These are phyloP conservation scores for Phytophthora cryptogea DNA, from an alignment of 352 stramenopile genomes.

Conservation along the genomic window DNA sequence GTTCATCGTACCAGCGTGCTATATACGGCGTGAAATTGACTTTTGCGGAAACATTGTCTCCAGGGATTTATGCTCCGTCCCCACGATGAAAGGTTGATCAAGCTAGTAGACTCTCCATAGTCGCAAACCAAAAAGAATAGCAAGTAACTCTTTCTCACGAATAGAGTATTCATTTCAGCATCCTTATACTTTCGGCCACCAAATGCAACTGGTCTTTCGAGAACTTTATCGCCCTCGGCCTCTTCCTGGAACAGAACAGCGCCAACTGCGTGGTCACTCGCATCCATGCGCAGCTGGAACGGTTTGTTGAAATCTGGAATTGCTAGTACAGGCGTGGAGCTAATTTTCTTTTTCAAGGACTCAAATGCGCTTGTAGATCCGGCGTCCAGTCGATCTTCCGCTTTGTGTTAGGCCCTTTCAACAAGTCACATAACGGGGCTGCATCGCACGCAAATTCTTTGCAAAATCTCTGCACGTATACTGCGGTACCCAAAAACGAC, in stretches of 20 bases:
- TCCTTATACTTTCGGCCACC: neutral
- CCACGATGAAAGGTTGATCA: constrained; percentile 6
- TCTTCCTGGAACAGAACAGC: constrained; percentile 9
- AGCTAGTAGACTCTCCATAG: constrained; percentile 8
- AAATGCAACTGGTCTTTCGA: constrained; percentile 16
- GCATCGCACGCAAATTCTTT: too few species aligned
- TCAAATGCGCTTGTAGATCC: neutral
- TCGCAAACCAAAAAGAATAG: too few species aligned
- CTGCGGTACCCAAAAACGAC: neutral
- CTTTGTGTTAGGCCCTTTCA: too few species aligned
- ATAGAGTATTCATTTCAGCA: too few species aligned
- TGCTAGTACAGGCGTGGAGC: constrained; percentile 2
- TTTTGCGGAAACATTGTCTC: constrained; percentile 20
- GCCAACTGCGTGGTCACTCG: constrained; percentile 5
- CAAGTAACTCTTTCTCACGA: too few species aligned
- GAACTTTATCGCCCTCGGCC: neutral
- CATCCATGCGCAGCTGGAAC: constrained; percentile 7
- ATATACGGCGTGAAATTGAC: constrained; percentile 12
- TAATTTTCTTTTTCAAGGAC: constrained; percentile 5
- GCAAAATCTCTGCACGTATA: too few species aligned
- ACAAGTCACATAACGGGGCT: too few species aligned
- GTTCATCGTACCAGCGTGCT: constrained; percentile 12
- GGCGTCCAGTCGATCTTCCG: too few species aligned
- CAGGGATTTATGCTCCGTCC: constrained; percentile 12
- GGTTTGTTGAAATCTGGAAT: constrained; percentile 6